Percentiles rank a stretch among this genome's conserved stretches.
Conservation (phyloP, 1,139 yeast genomes). For the Ogataea hybrid region DNA sequence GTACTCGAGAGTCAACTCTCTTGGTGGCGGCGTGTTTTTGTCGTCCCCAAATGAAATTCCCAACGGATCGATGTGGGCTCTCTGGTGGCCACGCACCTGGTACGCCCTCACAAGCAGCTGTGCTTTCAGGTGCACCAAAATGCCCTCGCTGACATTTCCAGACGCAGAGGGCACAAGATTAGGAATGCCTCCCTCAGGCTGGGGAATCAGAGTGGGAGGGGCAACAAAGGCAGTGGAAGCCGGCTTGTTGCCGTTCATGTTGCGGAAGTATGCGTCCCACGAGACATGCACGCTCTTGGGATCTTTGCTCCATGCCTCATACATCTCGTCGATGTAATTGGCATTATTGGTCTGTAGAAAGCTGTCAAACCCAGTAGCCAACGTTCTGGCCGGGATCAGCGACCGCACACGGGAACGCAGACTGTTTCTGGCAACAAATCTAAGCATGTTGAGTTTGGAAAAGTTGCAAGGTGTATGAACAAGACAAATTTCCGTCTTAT, state of each 20-base stretch:
- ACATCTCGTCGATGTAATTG: slow-evolving; percentile 96
- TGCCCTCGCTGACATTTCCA: slow-evolving; percentile 55
- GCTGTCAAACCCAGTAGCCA: slow-evolving; percentile 47
- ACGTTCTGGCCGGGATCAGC: slow-evolving; percentile 10
- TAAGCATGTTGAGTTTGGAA: slow-evolving; percentile 21
- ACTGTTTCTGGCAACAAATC: slow-evolving; percentile 26
- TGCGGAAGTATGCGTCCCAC: slow-evolving; percentile 95
- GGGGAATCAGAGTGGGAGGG: slow-evolving; percentile 84
- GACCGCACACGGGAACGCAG: slow-evolving; percentile 21
- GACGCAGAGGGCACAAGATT: slow-evolving; percentile 41
- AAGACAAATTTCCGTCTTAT: slow-evolving; percentile 2
- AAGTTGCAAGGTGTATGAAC: background rate
- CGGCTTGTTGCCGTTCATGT: slow-evolving; percentile 67
- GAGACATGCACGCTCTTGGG: slow-evolving; percentile 91
- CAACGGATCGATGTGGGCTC: slow-evolving; percentile 93
- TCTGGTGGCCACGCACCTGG: slow-evolving; percentile 97
- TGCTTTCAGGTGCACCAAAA: slow-evolving; percentile 87
- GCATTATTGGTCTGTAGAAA: slow-evolving; percentile 87
- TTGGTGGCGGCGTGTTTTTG: slow-evolving; percentile 53
- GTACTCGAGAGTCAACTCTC: slow-evolving; percentile 86
- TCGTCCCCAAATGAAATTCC: slow-evolving; percentile 82
- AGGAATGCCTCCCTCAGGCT: slow-evolving; percentile 72
- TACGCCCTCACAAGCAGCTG: slow-evolving; percentile 97
- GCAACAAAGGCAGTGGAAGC: slow-evolving; percentile 79
- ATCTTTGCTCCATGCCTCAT: slow-evolving; percentile 88